phyloP scores from a whole-genome alignment of 2,329 filamentous ascomycete genomes.

The Diplodia intermedia region DNA sequence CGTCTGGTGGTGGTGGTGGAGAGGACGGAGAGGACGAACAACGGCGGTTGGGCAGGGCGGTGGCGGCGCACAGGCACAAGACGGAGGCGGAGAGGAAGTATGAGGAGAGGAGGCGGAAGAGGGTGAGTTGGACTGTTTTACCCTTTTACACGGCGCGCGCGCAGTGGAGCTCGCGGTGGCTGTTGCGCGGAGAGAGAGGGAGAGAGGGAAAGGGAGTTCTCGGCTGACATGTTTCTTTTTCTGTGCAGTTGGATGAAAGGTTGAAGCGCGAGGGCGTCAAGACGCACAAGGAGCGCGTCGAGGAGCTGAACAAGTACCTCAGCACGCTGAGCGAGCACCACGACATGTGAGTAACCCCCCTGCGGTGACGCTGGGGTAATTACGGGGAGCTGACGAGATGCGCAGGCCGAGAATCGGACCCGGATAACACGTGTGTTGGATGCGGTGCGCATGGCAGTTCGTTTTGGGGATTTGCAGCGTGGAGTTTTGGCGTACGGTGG shows the following conservation, averaged over 20 bases:
- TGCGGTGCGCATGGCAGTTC: background rate
- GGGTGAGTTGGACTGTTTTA: slow-evolving; percentile 62
- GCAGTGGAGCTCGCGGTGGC: too few relatives aligned
- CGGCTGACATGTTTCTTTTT: background rate
- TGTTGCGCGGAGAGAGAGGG: too few relatives aligned
- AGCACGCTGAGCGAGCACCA: slow-evolving; percentile 95
- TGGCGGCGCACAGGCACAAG: slow-evolving; percentile 58
- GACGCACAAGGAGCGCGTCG: slow-evolving; percentile 95
- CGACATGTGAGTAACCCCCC: slow-evolving; percentile 72
- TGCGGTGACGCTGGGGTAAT: background rate
- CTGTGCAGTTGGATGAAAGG: slow-evolving; percentile 75
- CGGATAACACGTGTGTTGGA: slow-evolving; percentile 54
- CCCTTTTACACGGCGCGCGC: slow-evolving; percentile 8
- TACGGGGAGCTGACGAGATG: slow-evolving; percentile 36
- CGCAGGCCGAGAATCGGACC: slow-evolving; percentile 61
- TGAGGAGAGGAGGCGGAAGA: slow-evolving; percentile 80
- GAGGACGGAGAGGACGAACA: slow-evolving; percentile 37
- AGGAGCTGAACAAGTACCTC: slow-evolving; percentile 93
- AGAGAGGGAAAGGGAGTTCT: too few relatives aligned
- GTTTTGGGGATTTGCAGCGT: background rate
- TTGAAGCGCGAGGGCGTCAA: slow-evolving; percentile 86
- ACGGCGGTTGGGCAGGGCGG: slow-evolving; percentile 39
- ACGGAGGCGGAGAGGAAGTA: slow-evolving; percentile 84
- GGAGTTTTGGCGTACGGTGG: slow-evolving; percentile 20
- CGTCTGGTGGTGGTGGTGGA: background rate